Evolutionary conservation across 2,329 filamentous ascomycete genomes (phyloP), one percentile per base, ranked within the genome.

Genomic region (Ampelomyces quisqualis): DNA sequence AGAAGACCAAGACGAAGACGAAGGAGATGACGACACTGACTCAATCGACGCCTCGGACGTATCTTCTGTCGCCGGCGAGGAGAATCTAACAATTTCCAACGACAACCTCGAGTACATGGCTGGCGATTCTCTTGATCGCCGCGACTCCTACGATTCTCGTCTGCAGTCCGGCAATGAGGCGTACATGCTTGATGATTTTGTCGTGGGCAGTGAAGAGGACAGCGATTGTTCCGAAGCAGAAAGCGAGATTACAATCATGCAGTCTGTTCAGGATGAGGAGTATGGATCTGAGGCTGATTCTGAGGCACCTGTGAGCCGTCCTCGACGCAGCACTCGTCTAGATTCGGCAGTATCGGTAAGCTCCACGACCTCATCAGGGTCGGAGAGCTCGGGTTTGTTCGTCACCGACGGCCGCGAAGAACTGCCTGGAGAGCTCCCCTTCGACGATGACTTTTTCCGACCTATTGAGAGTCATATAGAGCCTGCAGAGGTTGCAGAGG

Each of bases 101-200:
- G 47, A 47, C 15, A 40, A 49, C 10, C 11, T 49, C 19, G 40
- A 43, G 13, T 51, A 24, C 21, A 7, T 10, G 15, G 9, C 28
- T 4, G 33, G 33, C 9, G 30, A 49, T n/a, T 24, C 44, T 8
- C 23, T 48, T 4, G 22, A 23, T 10, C 23, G 17, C 3, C 30
- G 23, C 7, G 32, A 40, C 11, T 44, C 40, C 5, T 46, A 45
- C 18, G 51, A 51, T 26, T 45, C 38, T 14, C 38, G 40, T 2
- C 36, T 34, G 3, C 45, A 47, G 19, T 29, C 38, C 7, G 48
- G 40, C 3, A 54, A 54, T 28, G 34, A 47, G 14, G 37, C 38
- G 7, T 51, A 54, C 21, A 39, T 49, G 28, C 7, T 14, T 1
- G 43, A 54, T 23, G 48, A 42, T n/a, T 54, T 51, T 20, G 43